Conservation (phyloP, 768 basidiomycete species). For the Agaricus sinodeliciosus region DNA sequence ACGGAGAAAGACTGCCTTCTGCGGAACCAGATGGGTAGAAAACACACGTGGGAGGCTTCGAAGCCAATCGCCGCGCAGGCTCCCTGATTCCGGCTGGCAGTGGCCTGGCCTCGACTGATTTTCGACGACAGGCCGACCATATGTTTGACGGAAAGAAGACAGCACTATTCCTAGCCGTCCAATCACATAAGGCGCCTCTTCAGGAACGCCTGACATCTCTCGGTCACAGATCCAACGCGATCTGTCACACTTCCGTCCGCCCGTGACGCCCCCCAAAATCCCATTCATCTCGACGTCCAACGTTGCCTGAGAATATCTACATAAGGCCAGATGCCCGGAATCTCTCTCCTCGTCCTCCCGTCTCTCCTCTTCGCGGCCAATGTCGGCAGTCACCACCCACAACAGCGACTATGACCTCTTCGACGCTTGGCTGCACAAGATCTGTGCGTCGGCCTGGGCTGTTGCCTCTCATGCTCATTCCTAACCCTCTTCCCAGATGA, state of each 20-base stretch:
- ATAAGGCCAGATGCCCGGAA: conserved; percentile 7
- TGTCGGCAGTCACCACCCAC: conserved; percentile 35
- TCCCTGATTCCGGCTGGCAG: too few relatives aligned
- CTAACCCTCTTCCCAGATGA: conserved; percentile 34
- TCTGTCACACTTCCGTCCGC: background rate
- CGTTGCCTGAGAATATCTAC: too few relatives aligned
- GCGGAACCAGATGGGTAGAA: conserved; percentile 15
- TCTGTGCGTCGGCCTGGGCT: conserved; percentile 33
- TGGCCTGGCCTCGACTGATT: too few relatives aligned
- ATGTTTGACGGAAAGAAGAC: too few relatives aligned
- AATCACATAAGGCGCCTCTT: too few relatives aligned
- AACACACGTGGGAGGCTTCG: background rate
- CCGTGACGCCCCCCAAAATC: background rate
- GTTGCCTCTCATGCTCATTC: background rate
- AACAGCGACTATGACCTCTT: conserved; percentile 73
- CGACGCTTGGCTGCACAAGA: conserved; percentile 74
- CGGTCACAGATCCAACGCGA: too few relatives aligned
- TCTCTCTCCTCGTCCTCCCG: conserved; percentile 10
- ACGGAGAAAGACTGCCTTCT: conserved; percentile 9
- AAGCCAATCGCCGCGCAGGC: background rate
- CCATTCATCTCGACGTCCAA: conserved; percentile 1
- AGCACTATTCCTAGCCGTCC: too few relatives aligned
- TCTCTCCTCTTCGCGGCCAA: conserved; percentile 10
- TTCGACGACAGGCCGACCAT: too few relatives aligned
- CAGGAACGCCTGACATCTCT: too few relatives aligned